A percentile compares a stretch with the other conserved stretches of the same genome.
Evolutionary conservation across 352 stramenopile genomes (phyloP).

Genomic region (Stephanocyclus meneghinianus): DNA sequence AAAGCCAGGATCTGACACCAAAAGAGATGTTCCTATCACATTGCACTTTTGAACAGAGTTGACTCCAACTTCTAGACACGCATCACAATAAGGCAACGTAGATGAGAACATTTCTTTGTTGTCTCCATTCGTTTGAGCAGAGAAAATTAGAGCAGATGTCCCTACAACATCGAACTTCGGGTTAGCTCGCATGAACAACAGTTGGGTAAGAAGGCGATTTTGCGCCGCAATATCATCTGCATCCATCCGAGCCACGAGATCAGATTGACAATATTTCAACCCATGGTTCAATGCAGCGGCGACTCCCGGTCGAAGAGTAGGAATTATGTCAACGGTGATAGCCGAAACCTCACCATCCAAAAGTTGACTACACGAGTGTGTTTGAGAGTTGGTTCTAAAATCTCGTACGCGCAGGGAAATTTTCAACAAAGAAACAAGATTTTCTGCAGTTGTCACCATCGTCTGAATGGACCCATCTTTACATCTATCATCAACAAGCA

Average conservation of each 20-base stretch:
- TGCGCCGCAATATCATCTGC: constrained; percentile 84
- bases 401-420: constrained; percentile 23
- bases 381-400: constrained; percentile 6
- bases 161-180: constrained; percentile 29
- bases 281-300: constrained; percentile 84
- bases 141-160: constrained; percentile 35
- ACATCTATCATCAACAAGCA: constrained; percentile 84
- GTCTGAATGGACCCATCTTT: constrained; percentile 76
- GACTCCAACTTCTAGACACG: constrained; percentile 2
- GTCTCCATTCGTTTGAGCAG: neutral
- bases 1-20: constrained; percentile 72
- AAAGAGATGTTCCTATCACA: constrained; percentile 25
- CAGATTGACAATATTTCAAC: constrained; percentile 65
- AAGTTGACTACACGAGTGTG: neutral
- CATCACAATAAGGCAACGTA: constrained; percentile 1
- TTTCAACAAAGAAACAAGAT: constrained; percentile 21
- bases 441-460: constrained; percentile 55
- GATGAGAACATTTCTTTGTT: constrained; percentile 1
- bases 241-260: constrained; percentile 86
- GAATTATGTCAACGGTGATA: constrained; percentile 68
- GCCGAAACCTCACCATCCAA: neutral
- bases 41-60: neutral
- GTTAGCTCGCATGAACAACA: constrained; percentile 30
- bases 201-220: constrained; percentile 77
- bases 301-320: constrained; percentile 74